Evolutionary conservation across 306 rosid species (phyloP).

Genomic region (Rosa persica): DNA sequence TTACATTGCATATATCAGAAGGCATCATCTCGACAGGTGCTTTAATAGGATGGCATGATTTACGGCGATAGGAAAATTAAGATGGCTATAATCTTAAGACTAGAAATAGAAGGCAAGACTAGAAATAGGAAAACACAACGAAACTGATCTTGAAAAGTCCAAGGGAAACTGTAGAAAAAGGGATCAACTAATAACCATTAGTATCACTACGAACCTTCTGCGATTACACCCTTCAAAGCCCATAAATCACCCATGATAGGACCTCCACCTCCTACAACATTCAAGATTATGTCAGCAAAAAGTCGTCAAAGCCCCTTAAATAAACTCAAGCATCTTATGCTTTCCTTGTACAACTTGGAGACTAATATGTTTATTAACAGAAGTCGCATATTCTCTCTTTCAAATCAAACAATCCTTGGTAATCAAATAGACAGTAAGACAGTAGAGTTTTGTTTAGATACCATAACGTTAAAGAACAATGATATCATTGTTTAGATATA

Average conservation of each 20-base stretch:
- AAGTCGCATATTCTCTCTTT: not conserved
- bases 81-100: not conserved
- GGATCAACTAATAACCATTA: constrained; percentile 1
- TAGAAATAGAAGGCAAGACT: not conserved
- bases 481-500: not conserved
- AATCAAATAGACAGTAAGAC: not conserved
- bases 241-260: constrained; percentile 99
- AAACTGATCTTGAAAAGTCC: not conserved
- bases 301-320: not conserved
- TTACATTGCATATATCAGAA: not conserved
- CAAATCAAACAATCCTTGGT: not conserved
- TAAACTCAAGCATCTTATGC: not conserved
- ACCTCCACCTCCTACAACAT: constrained; percentile 85
- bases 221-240: constrained; percentile 95
- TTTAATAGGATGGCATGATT: not conserved
- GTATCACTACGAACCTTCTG: constrained; percentile 53
- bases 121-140: not conserved
- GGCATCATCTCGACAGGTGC: not conserved
- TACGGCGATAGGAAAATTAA: not conserved
- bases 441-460: not conserved
- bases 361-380: not conserved
- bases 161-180: not conserved
- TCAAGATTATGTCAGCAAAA: constrained; percentile 34
- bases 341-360: not conserved
- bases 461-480: not conserved